Evolutionary conservation across 2,329 filamentous ascomycete genomes (phyloP), one percentile per base, ranked within the genome.

Genomic region (Diaporthe australafricana): DNA sequence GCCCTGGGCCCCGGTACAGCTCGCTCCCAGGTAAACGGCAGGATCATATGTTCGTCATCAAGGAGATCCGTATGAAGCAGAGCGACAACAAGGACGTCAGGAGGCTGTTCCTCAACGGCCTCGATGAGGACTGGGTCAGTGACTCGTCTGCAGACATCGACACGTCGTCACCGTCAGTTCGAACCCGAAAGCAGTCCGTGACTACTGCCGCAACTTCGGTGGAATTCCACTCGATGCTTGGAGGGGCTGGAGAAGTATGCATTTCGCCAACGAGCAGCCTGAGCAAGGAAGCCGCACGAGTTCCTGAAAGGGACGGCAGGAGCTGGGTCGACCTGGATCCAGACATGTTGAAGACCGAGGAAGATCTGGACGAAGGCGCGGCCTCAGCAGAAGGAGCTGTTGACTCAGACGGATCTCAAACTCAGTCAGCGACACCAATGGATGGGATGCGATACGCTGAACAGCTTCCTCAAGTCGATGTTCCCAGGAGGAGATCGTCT

Each of bases 151-250:
- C 76, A 8, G 80, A 78, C 52, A 74, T 80, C 27, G 79, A 72
- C 9, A 38, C 50, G 11, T 68, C 77, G n/a, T 76, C 78, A 1
- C 81, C 80, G 14, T 80, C 80, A 0, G 77, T 81, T 22, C 77
- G 78, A 9, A 73, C 78, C 20, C 79, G 81, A 20, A 78, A 81
- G 53, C 79, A 78, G 45, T 84, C 82, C 1, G 77, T 82, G 11
- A 75, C 79, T 27, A 83, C 82, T 12, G 76, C 76, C 27, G 80
- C 81, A 4, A 83, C 83, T 5, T 84, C 82, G 2, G 73, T 83
- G 3, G 78, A 27, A 81, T 80, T 25, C 73, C 76, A 5, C 77
- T 75, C 47, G 20, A 52, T 68, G 16, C n/a, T 62, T n/a, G 66
- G 68, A 16, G 32, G 53, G 25, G 48, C 40, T 20, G 35, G n/a